Evolutionary conservation across 2,329 filamentous ascomycete genomes (phyloP).

Genomic region (Phymatotrichopsis omnivora): DNA sequence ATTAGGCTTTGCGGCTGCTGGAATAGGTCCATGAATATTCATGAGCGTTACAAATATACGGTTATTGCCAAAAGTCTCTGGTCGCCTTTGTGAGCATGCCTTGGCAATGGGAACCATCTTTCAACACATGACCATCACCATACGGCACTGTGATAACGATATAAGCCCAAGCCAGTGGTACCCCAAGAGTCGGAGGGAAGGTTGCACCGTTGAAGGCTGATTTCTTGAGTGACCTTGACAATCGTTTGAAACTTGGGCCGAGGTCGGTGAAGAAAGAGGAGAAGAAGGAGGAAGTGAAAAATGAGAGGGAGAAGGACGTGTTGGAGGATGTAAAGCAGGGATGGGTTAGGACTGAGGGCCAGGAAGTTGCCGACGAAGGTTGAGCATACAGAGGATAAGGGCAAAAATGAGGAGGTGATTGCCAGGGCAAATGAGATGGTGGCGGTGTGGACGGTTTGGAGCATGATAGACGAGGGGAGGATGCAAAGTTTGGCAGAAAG

Average conservation of each 20-base stretch:
- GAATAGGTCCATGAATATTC: too few relatives aligned
- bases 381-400: constrained; percentile 6
- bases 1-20: too few relatives aligned
- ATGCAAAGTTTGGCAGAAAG: too few relatives aligned
- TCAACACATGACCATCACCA: too few relatives aligned
- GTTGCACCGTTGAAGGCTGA: constrained; percentile 84
- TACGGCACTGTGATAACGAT: too few relatives aligned
- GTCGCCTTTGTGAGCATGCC: too few relatives aligned
- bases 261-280: constrained; percentile 68
- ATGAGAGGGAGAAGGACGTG: constrained; percentile 56
- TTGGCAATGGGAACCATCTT: too few relatives aligned
- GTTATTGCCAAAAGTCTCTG: too few relatives aligned
- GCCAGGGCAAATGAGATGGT: not conserved
- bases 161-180: constrained; percentile 77
- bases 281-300: constrained; percentile 46
- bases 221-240: constrained; percentile 89
- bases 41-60: too few relatives aligned
- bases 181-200: constrained; percentile 71
- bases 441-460: constrained; percentile 25
- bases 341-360: constrained; percentile 75
- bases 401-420: not conserved
- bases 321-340: constrained; percentile 82
- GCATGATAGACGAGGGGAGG: constrained; percentile 20
- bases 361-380: constrained; percentile 48
- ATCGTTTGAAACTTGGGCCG: constrained; percentile 77